A percentile compares a stretch with the other conserved stretches of the same genome.
phyloP scores from a whole-genome alignment of 108 stramenopile species.

The Pseudonitzschia multiseries region DNA sequence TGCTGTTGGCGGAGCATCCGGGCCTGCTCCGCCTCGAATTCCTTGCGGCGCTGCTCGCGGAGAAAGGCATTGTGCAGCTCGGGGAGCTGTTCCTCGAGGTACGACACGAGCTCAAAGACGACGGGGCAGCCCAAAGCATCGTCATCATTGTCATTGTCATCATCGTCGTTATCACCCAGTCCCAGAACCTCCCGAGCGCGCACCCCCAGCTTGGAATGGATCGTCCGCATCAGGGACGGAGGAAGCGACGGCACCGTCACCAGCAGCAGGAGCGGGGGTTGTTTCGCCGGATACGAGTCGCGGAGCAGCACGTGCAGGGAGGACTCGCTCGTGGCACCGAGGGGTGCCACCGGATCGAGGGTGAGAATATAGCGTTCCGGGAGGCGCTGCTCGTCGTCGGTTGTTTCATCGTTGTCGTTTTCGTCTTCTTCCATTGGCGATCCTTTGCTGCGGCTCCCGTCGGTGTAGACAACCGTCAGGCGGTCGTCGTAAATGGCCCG shows the following conservation, averaged over 20 bases:
- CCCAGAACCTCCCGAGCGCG: slow-evolving; percentile 49
- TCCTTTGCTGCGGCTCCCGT: not conserved
- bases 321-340: slow-evolving; percentile 45
- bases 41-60: slow-evolving; percentile 42
- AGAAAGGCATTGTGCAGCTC: slow-evolving; percentile 46
- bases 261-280: slow-evolving; percentile 44
- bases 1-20: slow-evolving; percentile 37
- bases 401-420: not conserved
- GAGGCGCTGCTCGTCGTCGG: not conserved
- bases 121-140: slow-evolving; percentile 8
- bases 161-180: not conserved
- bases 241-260: slow-evolving; percentile 25
- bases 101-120: slow-evolving; percentile 54
- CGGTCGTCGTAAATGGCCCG: slow-evolving; percentile 70
- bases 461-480: slow-evolving; percentile 26
- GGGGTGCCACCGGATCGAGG: slow-evolving; percentile 31
- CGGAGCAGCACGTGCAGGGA: slow-evolving; percentile 56
- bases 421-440: not conserved
- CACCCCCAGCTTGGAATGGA: slow-evolving; percentile 37
- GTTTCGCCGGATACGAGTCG: slow-evolving; percentile 49
- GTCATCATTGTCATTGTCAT: no score
- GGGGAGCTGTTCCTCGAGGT: slow-evolving; percentile 41
- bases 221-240: slow-evolving; percentile 55
- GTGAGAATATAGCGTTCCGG: slow-evolving; percentile 39
- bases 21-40: slow-evolving; percentile 41